Evolutionary conservation across 768 basidiomycete genomes (phyloP).

Genomic region (Tylopilus rubrobrunneus): DNA sequence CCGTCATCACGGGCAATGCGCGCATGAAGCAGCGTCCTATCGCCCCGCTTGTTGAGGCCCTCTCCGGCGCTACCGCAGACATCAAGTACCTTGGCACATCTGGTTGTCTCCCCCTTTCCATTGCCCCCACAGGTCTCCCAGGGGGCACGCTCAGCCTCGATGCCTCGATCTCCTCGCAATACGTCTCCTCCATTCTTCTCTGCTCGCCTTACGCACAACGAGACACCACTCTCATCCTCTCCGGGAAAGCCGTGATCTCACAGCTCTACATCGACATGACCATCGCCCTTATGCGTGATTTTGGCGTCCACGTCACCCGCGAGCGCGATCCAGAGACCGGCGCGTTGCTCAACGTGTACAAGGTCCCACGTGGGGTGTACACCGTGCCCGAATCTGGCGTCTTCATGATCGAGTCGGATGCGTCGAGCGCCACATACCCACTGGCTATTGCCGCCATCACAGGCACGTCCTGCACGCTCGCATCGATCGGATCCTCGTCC

Average conservation of each 20-base stretch:
- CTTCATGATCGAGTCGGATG: constrained; percentile 94
- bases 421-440: constrained; percentile 94
- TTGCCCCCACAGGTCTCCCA: constrained; percentile 76
- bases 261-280: constrained; percentile 99
- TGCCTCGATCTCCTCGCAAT: constrained; percentile 95
- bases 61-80: constrained; percentile 71
- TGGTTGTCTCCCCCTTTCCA: constrained; percentile 87
- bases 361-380: constrained; percentile 80
- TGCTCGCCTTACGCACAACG: constrained; percentile 91
- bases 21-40: constrained; percentile 99
- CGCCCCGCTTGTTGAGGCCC: constrained; percentile 89
- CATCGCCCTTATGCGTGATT: constrained; percentile 93
- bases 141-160: constrained; percentile 84
- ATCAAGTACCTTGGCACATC: constrained; percentile 75
- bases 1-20: constrained; percentile 93
- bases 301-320: constrained; percentile 76
- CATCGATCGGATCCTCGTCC: constrained; percentile 89
- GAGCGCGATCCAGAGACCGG: constrained; percentile 58
- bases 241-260: constrained; percentile 93
- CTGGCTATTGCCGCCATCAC: constrained; percentile 96
- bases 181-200: constrained; percentile 94
- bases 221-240: constrained; percentile 84
- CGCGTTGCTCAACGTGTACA: constrained; percentile 71
- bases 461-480: constrained; percentile 91
- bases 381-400: constrained; percentile 55